These are phyloP conservation scores for Zizania palustris DNA, from an alignment of 202 grass and related monocot species.

Conservation along the genomic window DNA sequence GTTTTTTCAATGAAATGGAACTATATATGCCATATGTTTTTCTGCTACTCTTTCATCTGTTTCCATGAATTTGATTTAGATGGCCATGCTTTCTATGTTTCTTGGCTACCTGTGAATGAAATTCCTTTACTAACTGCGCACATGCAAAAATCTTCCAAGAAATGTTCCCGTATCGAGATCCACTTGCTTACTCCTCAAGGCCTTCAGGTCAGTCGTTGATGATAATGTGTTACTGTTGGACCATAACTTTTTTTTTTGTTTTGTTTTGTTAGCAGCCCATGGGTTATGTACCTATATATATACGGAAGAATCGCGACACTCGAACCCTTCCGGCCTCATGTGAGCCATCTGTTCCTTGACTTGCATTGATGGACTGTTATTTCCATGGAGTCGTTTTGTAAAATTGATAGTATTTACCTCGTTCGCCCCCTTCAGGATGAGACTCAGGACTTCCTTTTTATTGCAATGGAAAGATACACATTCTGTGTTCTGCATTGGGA, in stretches of 20 bases:
- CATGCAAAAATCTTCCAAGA: slow-evolving; percentile 55
- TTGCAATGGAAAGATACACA: slow-evolving; percentile 97
- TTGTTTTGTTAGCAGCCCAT: slow-evolving; percentile 69
- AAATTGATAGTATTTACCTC: slow-evolving; percentile 21
- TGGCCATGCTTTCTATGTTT: background rate
- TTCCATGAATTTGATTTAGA: background rate
- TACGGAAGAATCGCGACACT: slow-evolving; percentile 96
- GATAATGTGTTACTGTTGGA: background rate
- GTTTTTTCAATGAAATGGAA: background rate
- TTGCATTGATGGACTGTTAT: background rate
- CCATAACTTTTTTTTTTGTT: slow-evolving; percentile 18
- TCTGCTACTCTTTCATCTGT: background rate
- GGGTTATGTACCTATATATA: slow-evolving; percentile 94
- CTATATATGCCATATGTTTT: background rate
- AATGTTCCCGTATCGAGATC: slow-evolving; percentile 98
- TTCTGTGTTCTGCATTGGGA: slow-evolving; percentile 99
- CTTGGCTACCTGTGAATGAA: background rate
- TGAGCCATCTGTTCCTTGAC: slow-evolving; percentile 40
- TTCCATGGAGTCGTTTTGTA: background rate
- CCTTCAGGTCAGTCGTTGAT: slow-evolving; percentile 63
- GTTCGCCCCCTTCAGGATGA: slow-evolving; percentile 60
- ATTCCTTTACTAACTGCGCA: slow-evolving; percentile 6
- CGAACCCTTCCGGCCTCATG: slow-evolving; percentile 93
- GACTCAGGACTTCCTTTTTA: slow-evolving; percentile 96
- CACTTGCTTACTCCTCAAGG: slow-evolving; percentile 98